Evolutionary conservation across 768 basidiomycete species (phyloP).

Genomic region (Phylloporus rhodoxanthus): DNA sequence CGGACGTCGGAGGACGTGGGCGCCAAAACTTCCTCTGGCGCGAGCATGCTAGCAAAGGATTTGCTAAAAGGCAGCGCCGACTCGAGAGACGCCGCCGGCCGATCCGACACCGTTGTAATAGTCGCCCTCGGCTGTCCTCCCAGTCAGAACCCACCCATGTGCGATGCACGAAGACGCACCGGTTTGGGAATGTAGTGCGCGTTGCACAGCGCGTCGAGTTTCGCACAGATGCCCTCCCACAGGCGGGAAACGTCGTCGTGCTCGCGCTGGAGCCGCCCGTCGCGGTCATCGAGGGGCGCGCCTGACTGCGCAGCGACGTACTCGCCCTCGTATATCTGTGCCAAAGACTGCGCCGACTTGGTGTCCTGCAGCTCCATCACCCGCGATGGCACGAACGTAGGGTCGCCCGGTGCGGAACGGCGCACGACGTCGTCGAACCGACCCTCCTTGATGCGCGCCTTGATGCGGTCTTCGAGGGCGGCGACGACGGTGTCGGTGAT

Average conservation of each 20-base stretch:
- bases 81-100: constrained; percentile 77
- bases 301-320: constrained; percentile 64
- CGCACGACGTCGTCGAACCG: constrained; percentile 91
- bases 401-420: constrained; percentile 51
- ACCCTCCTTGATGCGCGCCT: constrained; percentile 76
- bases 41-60: constrained; percentile 72
- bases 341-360: constrained; percentile 82
- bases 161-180: constrained; percentile 40
- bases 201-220: constrained; percentile 91
- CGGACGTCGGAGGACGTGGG: constrained; percentile 48
- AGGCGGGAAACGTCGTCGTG: constrained; percentile 78
- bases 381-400: constrained; percentile 79
- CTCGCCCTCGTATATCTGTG: constrained; percentile 94
- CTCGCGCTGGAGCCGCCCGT: constrained; percentile 82
- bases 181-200: constrained; percentile 93
- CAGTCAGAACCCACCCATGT: not conserved
- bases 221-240: constrained; percentile 83
- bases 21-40: constrained; percentile 87
- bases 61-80: constrained; percentile 84
- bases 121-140: constrained; percentile 70
- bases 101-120: constrained; percentile 79
- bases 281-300: constrained; percentile 62
- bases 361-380: constrained; percentile 85
- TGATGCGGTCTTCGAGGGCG: constrained; percentile 84
- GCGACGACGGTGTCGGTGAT: constrained; percentile 85